phyloP scores from a whole-genome alignment of 148 eudicot genomes.

The Spergularia bocconei region DNA sequence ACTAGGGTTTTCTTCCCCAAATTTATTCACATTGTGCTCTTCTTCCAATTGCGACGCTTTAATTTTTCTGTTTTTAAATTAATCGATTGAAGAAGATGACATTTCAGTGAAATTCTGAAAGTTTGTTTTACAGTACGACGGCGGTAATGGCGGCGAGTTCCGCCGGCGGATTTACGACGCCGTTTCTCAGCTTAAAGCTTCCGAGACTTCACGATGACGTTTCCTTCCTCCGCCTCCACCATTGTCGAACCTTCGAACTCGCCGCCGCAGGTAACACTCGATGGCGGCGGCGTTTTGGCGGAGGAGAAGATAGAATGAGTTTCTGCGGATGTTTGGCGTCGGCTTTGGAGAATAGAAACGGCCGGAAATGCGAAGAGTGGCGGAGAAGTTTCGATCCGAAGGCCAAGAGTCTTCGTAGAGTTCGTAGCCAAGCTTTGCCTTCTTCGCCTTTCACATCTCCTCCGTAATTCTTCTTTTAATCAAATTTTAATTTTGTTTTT shows the following conservation, averaged over 20 bases:
- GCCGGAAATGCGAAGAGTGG: slow-evolving; percentile 50
- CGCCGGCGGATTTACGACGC: slow-evolving; percentile 50
- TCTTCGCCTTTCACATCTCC: slow-evolving; percentile 62
- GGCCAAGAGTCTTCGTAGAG: slow-evolving; percentile 28
- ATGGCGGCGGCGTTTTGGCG: slow-evolving; percentile 12
- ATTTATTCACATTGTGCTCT: not conserved
- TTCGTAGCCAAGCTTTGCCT: slow-evolving; percentile 51
- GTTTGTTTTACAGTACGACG: not conserved
- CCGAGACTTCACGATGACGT: slow-evolving; percentile 21
- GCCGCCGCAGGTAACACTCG: not conserved
- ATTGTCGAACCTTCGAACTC: slow-evolving; percentile 20
- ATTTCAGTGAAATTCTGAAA: not conserved
- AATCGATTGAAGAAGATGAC: slow-evolving; percentile 19
- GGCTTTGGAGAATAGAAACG: slow-evolving; percentile 29
- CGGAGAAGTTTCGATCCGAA: slow-evolving; percentile 34
- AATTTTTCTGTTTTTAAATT: not conserved
- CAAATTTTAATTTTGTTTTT: not conserved
- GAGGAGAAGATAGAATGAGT: slow-evolving; percentile 2
- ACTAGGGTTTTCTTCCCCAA: slow-evolving; percentile 17
- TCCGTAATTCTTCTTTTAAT: slow-evolving; percentile 28
- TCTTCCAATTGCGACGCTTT: too few relatives aligned
- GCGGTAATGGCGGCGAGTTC: slow-evolving; percentile 53
- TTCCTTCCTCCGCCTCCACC: not conserved
- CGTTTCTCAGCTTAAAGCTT: slow-evolving; percentile 30
- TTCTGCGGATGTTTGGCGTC: slow-evolving; percentile 35